phyloP scores from a whole-genome alignment of 495 filamentous ascomycete genomes.

The Durotheca rogersii region DNA sequence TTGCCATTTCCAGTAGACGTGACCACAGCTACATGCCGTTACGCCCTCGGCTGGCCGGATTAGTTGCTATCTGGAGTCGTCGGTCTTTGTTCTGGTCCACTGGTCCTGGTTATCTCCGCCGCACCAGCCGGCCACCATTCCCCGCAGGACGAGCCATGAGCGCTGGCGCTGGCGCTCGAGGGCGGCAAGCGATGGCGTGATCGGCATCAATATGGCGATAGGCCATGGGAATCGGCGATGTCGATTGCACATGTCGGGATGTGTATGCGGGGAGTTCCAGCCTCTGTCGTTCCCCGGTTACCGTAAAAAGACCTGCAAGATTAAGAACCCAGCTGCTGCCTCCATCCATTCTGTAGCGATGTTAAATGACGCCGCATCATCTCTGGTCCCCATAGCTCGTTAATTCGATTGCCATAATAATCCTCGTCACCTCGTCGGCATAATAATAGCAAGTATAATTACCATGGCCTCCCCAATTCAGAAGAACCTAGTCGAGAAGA shows the following conservation, averaged over 20 bases:
- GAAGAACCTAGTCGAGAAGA: slow-evolving; percentile 57
- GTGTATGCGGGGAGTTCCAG: neutral
- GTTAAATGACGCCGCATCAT: neutral
- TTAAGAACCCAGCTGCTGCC: slow-evolving; percentile 8
- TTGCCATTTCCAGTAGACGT: too few relatives aligned
- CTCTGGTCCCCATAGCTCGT: too few relatives aligned
- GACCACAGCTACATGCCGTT: too few relatives aligned
- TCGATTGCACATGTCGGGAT: neutral
- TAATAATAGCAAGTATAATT: neutral
- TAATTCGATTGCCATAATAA: too few relatives aligned
- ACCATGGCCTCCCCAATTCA: slow-evolving; percentile 42
- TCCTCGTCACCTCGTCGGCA: too few relatives aligned
- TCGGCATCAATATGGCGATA: slow-evolving; percentile 23
- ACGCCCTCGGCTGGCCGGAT: neutral
- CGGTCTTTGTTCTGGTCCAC: slow-evolving; percentile 21
- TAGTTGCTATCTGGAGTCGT: slow-evolving; percentile 11
- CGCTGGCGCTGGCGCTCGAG: neutral
- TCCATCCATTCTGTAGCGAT: neutral
- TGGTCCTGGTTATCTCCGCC: slow-evolving; percentile 9
- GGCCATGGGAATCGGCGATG: slow-evolving; percentile 3
- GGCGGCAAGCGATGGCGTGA: slow-evolving; percentile 19
- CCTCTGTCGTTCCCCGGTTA: slow-evolving; percentile 4
- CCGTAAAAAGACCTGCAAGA: neutral
- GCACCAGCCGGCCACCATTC: slow-evolving; percentile 22
- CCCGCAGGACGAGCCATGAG: too few relatives aligned